Evolutionary conservation across 192 early-diverging fungal genomes (phyloP).

Genomic region (Coemansia sp.): DNA sequence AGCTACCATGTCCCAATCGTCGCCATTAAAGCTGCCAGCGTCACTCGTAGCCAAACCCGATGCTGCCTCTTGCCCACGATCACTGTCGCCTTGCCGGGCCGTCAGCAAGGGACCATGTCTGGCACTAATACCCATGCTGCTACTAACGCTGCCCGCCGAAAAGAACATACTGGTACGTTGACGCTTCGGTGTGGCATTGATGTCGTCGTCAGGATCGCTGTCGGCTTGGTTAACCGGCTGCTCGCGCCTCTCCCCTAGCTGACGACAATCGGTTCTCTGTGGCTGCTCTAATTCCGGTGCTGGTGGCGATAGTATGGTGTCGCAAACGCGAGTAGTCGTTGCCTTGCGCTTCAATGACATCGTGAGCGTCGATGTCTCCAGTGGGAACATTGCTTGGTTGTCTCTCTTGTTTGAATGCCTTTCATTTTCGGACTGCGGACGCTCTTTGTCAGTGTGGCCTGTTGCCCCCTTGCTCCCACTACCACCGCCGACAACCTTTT

Average conservation of each 20-base stretch:
- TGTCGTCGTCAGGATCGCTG: neutral
- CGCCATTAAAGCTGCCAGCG: neutral
- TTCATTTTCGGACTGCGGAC: neutral
- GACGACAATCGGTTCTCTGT: neutral
- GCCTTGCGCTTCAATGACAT: conserved; percentile 41
- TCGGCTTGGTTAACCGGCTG: neutral
- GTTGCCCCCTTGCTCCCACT: neutral
- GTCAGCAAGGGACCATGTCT: neutral
- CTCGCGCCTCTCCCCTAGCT: neutral
- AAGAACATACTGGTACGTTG: conserved; percentile 12
- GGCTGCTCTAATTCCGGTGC: neutral
- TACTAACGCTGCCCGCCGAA: neutral
- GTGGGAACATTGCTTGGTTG: conserved; percentile 13
- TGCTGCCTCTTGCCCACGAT: neutral
- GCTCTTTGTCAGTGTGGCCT: neutral
- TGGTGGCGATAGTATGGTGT: neutral
- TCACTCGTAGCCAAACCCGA: neutral
- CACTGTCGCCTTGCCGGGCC: neutral
- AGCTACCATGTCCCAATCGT: conserved; percentile 18
- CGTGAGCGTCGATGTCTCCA: conserved; percentile 33
- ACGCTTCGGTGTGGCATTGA: conserved; percentile 26
- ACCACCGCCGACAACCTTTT: conserved; percentile 1
- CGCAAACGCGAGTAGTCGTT: neutral
- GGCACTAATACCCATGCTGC: neutral
- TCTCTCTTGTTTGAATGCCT: neutral